Conservation (phyloP, 495 filamentous ascomycete genomes). For the Neurospora sp. region DNA sequence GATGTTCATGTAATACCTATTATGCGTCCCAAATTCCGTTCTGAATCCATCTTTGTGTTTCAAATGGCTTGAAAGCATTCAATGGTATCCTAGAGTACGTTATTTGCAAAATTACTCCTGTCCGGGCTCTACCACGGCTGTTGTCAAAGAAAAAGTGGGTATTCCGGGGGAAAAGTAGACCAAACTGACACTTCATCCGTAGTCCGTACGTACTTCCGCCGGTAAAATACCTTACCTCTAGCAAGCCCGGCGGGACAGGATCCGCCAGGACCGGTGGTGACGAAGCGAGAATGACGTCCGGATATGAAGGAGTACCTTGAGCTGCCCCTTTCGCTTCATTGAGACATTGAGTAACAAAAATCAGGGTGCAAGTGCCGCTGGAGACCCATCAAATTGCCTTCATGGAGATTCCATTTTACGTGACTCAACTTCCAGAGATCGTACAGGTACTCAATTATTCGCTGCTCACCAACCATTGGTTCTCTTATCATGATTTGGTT, state of each 20-base stretch:
- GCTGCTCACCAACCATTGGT: no score
- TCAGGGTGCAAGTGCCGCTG: neutral
- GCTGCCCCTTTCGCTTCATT: neutral
- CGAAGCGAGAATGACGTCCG: neutral
- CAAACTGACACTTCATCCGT: neutral
- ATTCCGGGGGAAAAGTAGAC: neutral
- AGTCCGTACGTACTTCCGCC: neutral
- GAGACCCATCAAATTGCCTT: neutral
- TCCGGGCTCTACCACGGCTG: neutral
- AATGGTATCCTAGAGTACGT: neutral
- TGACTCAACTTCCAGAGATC: neutral
- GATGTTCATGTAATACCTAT: neutral
- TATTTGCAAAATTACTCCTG: neutral
- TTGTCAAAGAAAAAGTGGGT: neutral
- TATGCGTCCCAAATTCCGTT: neutral
- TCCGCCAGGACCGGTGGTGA: no score
- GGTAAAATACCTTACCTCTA: neutral
- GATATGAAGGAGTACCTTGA: neutral
- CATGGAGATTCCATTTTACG: neutral
- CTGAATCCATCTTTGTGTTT: neutral
- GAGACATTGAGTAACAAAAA: neutral
- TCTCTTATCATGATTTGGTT: neutral
- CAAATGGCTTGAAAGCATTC: fast-evolving
- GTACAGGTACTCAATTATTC: no score
- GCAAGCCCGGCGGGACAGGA: neutral